Evolutionary conservation across 257 asterid species (phyloP).

Genomic region (Orobanche coerulescens): DNA sequence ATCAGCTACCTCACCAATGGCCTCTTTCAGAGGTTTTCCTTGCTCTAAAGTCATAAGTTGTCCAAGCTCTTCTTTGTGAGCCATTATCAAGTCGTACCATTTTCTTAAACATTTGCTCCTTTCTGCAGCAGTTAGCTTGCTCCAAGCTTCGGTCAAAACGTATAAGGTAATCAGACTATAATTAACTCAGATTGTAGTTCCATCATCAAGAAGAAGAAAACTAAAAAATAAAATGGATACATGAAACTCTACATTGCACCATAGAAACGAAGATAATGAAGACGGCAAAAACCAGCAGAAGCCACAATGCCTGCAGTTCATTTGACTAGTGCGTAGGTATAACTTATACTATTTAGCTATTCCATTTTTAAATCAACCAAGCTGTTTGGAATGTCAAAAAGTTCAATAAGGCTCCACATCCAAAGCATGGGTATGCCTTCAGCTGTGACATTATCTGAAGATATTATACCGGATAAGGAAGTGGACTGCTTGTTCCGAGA

Average conservation of each 20-base stretch:
- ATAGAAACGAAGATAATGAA: neutral
- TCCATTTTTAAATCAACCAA: too few species aligned
- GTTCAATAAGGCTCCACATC: slow-evolving; percentile 1
- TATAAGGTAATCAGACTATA: slow-evolving; percentile 17
- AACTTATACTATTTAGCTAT: neutral
- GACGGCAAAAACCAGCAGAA: neutral
- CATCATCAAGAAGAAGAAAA: neutral
- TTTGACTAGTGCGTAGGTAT: neutral
- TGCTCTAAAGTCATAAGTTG: slow-evolving; percentile 94
- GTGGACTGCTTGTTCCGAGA: neutral
- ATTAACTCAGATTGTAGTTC: neutral
- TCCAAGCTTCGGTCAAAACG: slow-evolving; percentile 66
- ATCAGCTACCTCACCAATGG: slow-evolving; percentile 78
- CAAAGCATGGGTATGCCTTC: too few species aligned
- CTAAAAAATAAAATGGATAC: slow-evolving; percentile 1
- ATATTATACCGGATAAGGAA: too few species aligned
- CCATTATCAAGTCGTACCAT: slow-evolving; percentile 81
- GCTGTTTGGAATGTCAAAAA: neutral
- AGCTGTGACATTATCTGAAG: neutral
- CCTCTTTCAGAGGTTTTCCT: slow-evolving; percentile 96
- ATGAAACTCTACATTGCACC: slow-evolving; percentile 3
- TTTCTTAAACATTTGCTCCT: slow-evolving; percentile 77
- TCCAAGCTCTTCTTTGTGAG: slow-evolving; percentile 87
- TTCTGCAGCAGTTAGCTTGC: slow-evolving; percentile 86
- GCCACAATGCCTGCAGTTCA: slow-evolving; percentile 9